These are phyloP conservation scores for Tricholoma saponaceum DNA, from an alignment of 768 basidiomycete species.

Conservation along the genomic window DNA sequence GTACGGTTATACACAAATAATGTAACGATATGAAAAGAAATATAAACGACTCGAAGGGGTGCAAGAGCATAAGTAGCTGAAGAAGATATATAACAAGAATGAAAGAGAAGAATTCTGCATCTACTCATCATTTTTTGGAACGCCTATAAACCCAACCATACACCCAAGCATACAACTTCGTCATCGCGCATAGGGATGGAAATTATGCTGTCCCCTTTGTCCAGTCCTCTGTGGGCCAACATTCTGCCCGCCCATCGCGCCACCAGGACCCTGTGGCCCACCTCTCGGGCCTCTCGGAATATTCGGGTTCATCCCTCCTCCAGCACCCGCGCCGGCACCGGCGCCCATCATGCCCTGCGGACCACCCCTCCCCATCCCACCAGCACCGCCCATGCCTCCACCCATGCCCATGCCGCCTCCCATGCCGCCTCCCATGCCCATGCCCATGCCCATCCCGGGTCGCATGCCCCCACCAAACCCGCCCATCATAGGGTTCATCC, in stretches of 20 bases:
- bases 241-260: conserved; percentile 44
- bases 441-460: conserved; percentile 38
- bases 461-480: conserved; percentile 31
- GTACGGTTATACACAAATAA: background rate
- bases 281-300: conserved; percentile 65
- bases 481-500: conserved; percentile 36
- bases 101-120: background rate
- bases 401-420: conserved; percentile 40
- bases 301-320: conserved; percentile 41
- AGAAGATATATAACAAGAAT: background rate
- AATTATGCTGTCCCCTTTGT: conserved; percentile 75
- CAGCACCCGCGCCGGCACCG: conserved; percentile 32
- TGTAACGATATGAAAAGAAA: background rate
- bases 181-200: conserved; percentile 80
- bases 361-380: conserved; percentile 35
- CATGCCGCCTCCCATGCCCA: conserved; percentile 31
- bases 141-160: background rate
- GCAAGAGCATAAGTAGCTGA: background rate
- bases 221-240: conserved; percentile 73
- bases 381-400: conserved; percentile 31
- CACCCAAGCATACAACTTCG: background rate
- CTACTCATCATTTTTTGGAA: background rate
- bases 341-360: conserved; percentile 36
- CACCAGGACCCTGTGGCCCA: conserved; percentile 31
- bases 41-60: background rate